A percentile compares a stretch with the other conserved stretches of the same genome.
These are phyloP conservation scores for Amanita molliuscula DNA, from an alignment of 768 basidiomycete species.

Conservation along the genomic window DNA sequence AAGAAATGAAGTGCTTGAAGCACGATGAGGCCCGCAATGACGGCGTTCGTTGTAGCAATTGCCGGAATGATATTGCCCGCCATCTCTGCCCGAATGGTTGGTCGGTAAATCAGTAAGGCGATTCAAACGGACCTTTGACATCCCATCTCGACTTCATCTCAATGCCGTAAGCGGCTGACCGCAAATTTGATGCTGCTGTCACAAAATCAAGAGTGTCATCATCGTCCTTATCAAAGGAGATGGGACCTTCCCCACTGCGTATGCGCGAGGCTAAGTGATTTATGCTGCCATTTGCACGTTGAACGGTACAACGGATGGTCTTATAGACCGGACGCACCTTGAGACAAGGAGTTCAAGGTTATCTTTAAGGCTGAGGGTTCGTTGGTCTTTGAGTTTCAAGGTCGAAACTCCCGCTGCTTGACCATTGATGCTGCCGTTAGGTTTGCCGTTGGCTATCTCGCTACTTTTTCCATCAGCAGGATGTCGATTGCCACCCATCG, in stretches of 20 bases:
- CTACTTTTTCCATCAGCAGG: constrained; percentile 16
- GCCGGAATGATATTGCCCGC: constrained; percentile 99
- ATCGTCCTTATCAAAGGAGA: constrained; percentile 96
- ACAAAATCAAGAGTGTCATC: constrained; percentile 97
- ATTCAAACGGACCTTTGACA: constrained; percentile 64
- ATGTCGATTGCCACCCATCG: constrained; percentile 16
- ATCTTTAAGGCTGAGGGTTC: constrained; percentile 64
- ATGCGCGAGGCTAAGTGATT: constrained; percentile 66
- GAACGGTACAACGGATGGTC: background rate
- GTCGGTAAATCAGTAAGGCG: background rate
- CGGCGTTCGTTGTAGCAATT: constrained; percentile 97
- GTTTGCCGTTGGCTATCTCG: constrained; percentile 5
- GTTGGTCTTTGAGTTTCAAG: constrained; percentile 68
- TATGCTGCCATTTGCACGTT: constrained; percentile 40
- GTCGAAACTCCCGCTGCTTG: constrained; percentile 12
- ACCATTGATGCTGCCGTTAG: constrained; percentile 10
- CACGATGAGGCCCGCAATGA: constrained; percentile 91
- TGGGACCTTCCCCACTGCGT: constrained; percentile 53
- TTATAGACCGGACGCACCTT: constrained; percentile 43
- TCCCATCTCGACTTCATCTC: constrained; percentile 88
- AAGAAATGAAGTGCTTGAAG: constrained; percentile 85
- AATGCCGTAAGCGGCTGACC: constrained; percentile 86
- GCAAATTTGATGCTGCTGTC: constrained; percentile 86
- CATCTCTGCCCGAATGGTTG: constrained; percentile 56
- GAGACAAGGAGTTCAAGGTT: constrained; percentile 76